Conservation (phyloP, 2,329 filamentous ascomycete species). For the Penicillium sumatraense region DNA sequence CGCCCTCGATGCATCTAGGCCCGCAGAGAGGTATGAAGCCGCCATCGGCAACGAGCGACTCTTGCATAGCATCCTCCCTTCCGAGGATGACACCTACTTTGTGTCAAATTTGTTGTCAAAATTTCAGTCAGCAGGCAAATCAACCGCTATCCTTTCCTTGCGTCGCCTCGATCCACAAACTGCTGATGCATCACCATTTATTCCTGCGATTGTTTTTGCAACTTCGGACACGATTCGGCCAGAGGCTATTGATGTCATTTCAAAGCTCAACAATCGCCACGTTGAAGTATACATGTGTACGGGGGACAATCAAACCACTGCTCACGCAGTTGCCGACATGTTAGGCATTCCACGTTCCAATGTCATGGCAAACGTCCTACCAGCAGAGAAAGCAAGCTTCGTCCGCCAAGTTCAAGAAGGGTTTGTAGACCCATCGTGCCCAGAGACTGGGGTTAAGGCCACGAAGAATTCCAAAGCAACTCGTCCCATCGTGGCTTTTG, state of each 20-base stretch:
- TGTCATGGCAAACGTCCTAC: conserved; percentile 85
- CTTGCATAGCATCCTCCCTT: conserved; percentile 38
- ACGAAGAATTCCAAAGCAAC: conserved; percentile 19
- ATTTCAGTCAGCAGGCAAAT: conserved; percentile 49
- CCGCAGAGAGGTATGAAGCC: conserved; percentile 46
- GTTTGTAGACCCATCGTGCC: conserved; percentile 1
- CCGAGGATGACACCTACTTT: conserved; percentile 39
- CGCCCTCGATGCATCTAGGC: conserved; percentile 19
- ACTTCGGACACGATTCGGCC: conserved; percentile 80
- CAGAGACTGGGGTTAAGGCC: conserved; percentile 2
- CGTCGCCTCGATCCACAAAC: conserved; percentile 29
- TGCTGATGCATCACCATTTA: conserved; percentile 30
- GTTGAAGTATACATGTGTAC: conserved; percentile 90
- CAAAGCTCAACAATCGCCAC: conserved; percentile 65
- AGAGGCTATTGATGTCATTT: conserved; percentile 69
- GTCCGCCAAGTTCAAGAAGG: conserved; percentile 43
- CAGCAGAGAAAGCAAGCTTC: conserved; percentile 70
- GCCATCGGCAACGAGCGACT: conserved; percentile 64
- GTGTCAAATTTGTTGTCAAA: conserved; percentile 40
- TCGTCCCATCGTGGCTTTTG: conserved; percentile 73
- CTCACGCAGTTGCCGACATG: conserved; percentile 73
- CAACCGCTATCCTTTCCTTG: conserved; percentile 50
- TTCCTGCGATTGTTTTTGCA: conserved; percentile 69
- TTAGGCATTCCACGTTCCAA: conserved; percentile 75
- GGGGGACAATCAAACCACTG: conserved; percentile 86